Evolutionary conservation across 2,329 filamentous ascomycete species (phyloP).

Genomic region (Dendrostoma leiphaemia): DNA sequence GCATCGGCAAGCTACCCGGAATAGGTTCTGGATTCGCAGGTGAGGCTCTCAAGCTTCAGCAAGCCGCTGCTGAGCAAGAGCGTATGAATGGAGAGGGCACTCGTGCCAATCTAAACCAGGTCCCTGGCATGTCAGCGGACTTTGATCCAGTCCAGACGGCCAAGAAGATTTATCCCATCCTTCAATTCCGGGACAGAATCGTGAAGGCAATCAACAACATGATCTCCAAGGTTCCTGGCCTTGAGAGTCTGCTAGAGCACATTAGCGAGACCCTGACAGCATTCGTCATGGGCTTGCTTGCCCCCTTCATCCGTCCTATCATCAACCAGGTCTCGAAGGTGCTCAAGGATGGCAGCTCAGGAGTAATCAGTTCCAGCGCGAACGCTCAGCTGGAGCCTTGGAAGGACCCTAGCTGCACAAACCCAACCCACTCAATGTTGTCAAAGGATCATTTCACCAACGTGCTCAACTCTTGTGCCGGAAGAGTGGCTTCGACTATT

Average conservation of each 20-base stretch:
- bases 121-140: slow-evolving; percentile 71
- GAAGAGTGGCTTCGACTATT: slow-evolving; percentile 69
- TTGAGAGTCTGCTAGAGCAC: slow-evolving; percentile 87
- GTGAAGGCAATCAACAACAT: slow-evolving; percentile 82
- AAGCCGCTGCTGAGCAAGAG: slow-evolving; percentile 61
- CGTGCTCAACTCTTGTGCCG: slow-evolving; percentile 73
- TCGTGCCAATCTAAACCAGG: slow-evolving; percentile 52
- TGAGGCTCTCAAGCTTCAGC: slow-evolving; percentile 64
- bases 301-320: slow-evolving; percentile 88
- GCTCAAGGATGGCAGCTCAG: slow-evolving; percentile 81
- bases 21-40: slow-evolving; percentile 63
- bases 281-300: slow-evolving; percentile 86
- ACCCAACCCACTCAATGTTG: slow-evolving; percentile 80
- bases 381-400: slow-evolving; percentile 77
- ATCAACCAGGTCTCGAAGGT: slow-evolving; percentile 83
- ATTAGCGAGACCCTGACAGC: slow-evolving; percentile 91
- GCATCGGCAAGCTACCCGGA: slow-evolving; percentile 74
- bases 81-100: slow-evolving; percentile 46
- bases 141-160: slow-evolving; percentile 79
- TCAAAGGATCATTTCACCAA: slow-evolving; percentile 86
- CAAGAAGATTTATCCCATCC: slow-evolving; percentile 87
- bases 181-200: slow-evolving; percentile 91
- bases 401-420: slow-evolving; percentile 71
- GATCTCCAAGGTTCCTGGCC: slow-evolving; percentile 87
- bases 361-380: slow-evolving; percentile 65